Evolutionary conservation across 192 early-diverging fungal genomes (phyloP), one percentile per base, ranked within the genome.

Genomic region (Phlyctochytrium planicorne): DNA sequence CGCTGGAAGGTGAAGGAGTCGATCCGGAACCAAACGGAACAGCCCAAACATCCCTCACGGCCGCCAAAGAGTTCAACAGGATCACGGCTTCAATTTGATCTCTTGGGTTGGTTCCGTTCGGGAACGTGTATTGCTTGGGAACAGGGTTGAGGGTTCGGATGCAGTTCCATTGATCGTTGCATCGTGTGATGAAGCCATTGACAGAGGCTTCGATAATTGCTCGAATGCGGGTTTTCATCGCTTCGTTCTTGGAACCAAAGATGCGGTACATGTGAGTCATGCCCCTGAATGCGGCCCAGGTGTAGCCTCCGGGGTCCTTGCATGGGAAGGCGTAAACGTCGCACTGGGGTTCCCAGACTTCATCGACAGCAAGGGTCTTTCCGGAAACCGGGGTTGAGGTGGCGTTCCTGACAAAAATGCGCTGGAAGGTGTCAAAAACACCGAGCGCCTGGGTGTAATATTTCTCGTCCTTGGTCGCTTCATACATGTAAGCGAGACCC

Each of bases 161-260:
- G 25, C 70, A 72, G 59, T 72, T 66, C 70, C 70, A 72, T 29
- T 61, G 31, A n/a, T n/a, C n/a, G n/a, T n/a, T 14, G 68, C 61
- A 47, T 69, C n/a, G n/a, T n/a, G n/a, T n/a, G n/a, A n/a, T n/a
- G n/a, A n/a, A n/a, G n/a, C n/a, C n/a, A n/a, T n/a, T n/a, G n/a
- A n/a, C n/a, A n/a, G n/a, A n/a, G n/a, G n/a, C n/a, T n/a, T n/a
- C n/a, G n/a, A n/a, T n/a, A n/a, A n/a, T n/a, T n/a, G n/a, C n/a
- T n/a, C n/a, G n/a, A n/a, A n/a, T n/a, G n/a, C n/a, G n/a, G n/a
- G n/a, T n/a, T n/a, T n/a, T n/a, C n/a, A n/a, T n/a, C n/a, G n/a
- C n/a, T n/a, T n/a, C n/a, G n/a, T n/a, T n/a, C n/a, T n/a, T n/a
- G n/a, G n/a, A n/a, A n/a, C n/a, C n/a, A n/a, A n/a, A 66, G 37